Evolutionary conservation across 2,329 filamentous ascomycete genomes (phyloP), one percentile per base, ranked within the genome.

Genomic region (Pezicula neosporulosa): DNA sequence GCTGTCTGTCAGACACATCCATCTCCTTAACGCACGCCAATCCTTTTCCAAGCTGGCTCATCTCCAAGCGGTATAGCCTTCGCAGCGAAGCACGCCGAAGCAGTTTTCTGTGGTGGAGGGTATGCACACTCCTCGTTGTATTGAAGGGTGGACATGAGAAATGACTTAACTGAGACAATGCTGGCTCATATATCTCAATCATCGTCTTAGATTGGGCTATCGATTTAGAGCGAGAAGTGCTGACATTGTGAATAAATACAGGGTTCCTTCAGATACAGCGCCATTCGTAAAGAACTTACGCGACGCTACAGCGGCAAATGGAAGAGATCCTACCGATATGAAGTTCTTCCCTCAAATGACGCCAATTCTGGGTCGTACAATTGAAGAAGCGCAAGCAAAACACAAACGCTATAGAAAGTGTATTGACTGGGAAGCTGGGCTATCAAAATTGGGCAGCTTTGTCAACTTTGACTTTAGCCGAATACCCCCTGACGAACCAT

Each of bases 401-500:
- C 79, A 85, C 48, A 68, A 73, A 0, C 81, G 87, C 5, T 84
- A 81, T 55, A 72, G 76, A n/a, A 73, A 77, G 50, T 79, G 86
- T 57, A 85, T 82, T 0, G 78, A 76, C 1, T 73, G 77, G 37
- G 85, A 84, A 56, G 86, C 86, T 2, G 85, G 84, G 0, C 63
- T 88, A 51, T 82, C 85, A 1, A 68, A 89, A 21, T 89, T 89
- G 55, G 82, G 84, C 18, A 85, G 85, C 1, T 89, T 85, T 83
- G 88, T 86, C 0, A 86, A 82, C 0, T 81, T 85, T 33, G 80
- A 86, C 61, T 69, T 86, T 30, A 72, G 74, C 5, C 67, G 74
- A 38, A 85, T 84, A 56, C 77, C 70, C 0, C 80, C 85, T 21
- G 81, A 86, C 41, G 77, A 86, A 60, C 83, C 85, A 60, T 65